phyloP scores from a whole-genome alignment of 2,329 filamentous ascomycete species.

The Diplodia seriata region DNA sequence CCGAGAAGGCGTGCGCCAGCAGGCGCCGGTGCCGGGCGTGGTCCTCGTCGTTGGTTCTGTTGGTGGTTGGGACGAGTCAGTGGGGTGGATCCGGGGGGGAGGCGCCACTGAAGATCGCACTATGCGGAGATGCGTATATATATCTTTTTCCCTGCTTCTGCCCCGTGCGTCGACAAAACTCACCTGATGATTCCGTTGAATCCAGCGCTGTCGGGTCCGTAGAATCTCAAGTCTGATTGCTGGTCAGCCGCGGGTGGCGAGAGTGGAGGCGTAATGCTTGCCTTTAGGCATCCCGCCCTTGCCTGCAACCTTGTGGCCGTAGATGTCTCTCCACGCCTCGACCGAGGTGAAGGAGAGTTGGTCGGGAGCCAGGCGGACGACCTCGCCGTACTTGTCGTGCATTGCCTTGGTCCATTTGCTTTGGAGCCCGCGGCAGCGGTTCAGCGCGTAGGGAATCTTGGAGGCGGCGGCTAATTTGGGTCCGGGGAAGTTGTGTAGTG shows the following conservation, averaged over 20 bases:
- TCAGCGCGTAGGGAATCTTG: conserved; percentile 16
- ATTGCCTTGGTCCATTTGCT: not conserved
- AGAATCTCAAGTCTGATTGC: conserved; percentile 24
- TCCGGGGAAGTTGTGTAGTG: conserved; percentile 32
- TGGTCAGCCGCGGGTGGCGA: not conserved
- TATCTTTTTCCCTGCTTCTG: not conserved
- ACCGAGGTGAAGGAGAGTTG: conserved; percentile 30
- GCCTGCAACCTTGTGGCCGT: conserved; percentile 33
- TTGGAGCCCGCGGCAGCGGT: conserved; percentile 7
- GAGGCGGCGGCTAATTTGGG: conserved; percentile 27
- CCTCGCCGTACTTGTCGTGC: conserved; percentile 32
- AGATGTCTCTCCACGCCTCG: conserved; percentile 34
- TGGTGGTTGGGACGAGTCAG: not conserved
- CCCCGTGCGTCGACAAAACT: not conserved
- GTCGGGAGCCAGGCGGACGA: conserved; percentile 31
- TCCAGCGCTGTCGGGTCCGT: conserved; percentile 17
- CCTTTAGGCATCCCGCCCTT: conserved; percentile 27
- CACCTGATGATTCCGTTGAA: conserved; percentile 28
- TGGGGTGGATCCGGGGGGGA: not conserved
- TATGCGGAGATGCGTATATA: not conserved
- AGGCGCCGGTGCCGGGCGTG: conserved; percentile 36
- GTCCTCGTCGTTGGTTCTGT: conserved; percentile 31
- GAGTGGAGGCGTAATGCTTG: not conserved
- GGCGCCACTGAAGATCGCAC: conserved; percentile 7
- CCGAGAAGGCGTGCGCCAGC: conserved; percentile 44